Evolutionary conservation across 305 asterid genomes (phyloP), one percentile per base, ranked within the genome.

Genomic region (Solanum hybrid): DNA sequence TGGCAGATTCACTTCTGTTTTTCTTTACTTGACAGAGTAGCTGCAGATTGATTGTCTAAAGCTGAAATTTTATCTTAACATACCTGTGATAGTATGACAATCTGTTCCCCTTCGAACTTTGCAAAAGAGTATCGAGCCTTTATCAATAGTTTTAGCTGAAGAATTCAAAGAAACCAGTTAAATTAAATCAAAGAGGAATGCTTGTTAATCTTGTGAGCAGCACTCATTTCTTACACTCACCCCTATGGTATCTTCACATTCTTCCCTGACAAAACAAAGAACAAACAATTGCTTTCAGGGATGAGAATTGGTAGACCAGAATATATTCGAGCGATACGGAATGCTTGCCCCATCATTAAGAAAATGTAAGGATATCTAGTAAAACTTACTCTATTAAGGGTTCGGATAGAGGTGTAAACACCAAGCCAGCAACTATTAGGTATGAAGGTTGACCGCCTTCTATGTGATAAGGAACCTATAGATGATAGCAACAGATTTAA

Each of bases 401-500:
- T 90, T 97, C 99, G 37, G 99, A 97, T 84, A 97, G 96, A 37
- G 98, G 99, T 84, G 99, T 97, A 92, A 97, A 97, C 92, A 97
- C 99, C 96, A 97, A 94, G 86, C 99, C 99, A 91, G 99, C 98
- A 89, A 97, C 98, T 89, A 96, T 95, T 86, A 97, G 87, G 91
- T 97, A 97, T 82, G 99, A 97, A 89, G 99, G 98, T 91, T 94
- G 97, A 86, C 94, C 99, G 89, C 96, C 98, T 92, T 97, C 99
- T 89, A 97, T 96, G 90, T 97, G 98, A 93, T 94, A 97, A 32
- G 99, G 99, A 75, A 97, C 99, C 99, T 97, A 87, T 92, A 92
- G 82, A 92, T 65, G 87, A 90, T 61, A 79, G 83, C 91, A 91
- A 89, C 20, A 72, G 83, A 79, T 83, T 70, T 33, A 75, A 31